A percentile compares a stretch with the other conserved stretches of the same genome.
These are phyloP conservation scores for Arthroderma uncinatum DNA, from an alignment of 2,329 filamentous ascomycete species.

Conservation along the genomic window DNA sequence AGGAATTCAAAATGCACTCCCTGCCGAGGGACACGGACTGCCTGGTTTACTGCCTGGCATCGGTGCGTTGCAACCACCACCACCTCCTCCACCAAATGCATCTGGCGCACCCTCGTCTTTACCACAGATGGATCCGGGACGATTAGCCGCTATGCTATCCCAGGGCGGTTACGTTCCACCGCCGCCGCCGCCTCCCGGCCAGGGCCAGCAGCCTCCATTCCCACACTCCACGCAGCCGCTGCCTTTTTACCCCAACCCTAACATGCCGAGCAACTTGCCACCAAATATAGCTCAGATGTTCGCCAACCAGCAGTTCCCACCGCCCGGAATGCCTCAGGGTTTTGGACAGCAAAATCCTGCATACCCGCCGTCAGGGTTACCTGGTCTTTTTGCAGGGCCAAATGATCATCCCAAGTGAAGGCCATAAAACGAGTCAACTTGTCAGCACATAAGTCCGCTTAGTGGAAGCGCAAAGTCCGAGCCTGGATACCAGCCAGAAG, in stretches of 20 bases:
- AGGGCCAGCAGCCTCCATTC: constrained; percentile 18
- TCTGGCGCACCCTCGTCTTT: constrained; percentile 24
- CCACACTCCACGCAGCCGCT: constrained; percentile 3
- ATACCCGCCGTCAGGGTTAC: constrained; percentile 23
- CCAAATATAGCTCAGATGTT: constrained; percentile 12
- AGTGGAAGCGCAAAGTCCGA: too few relatives aligned
- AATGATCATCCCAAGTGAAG: background rate
- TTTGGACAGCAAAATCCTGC: constrained; percentile 13
- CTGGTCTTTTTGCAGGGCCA: background rate
- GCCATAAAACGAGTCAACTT: background rate
- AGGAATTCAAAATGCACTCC: constrained; percentile 48
- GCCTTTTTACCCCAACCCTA: constrained; percentile 8
- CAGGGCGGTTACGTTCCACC: constrained; percentile 29
- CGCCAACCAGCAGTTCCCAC: constrained; percentile 9
- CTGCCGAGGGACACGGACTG: constrained; percentile 38
- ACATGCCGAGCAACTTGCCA: constrained; percentile 15
- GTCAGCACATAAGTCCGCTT: background rate
- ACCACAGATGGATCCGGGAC: constrained; percentile 39
- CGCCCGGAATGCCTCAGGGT: constrained; percentile 6
- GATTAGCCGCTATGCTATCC: constrained; percentile 33
- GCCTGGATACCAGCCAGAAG: background rate
- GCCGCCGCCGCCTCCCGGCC: constrained; percentile 8
- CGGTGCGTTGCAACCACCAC: constrained; percentile 34
- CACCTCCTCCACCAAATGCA: constrained; percentile 19
- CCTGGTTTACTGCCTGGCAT: constrained; percentile 37